A percentile compares a stretch with the other conserved stretches of the same genome.
phyloP scores from a whole-genome alignment of 83 land plant genomes.

The Isoetes engelmannii region DNA sequence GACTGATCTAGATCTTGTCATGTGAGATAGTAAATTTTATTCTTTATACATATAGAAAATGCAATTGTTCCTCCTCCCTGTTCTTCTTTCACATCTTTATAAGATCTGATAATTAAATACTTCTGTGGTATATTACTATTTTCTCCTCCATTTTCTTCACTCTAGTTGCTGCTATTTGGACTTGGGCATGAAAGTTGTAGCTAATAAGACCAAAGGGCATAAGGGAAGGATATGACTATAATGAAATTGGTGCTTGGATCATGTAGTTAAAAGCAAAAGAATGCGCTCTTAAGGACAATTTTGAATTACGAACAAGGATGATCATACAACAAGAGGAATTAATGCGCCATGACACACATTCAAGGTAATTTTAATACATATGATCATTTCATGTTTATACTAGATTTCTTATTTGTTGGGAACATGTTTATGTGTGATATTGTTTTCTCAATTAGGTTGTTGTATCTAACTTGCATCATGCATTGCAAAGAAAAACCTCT shows the following conservation, averaged over 20 bases:
- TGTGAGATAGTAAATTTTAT: no score
- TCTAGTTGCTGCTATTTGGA: neutral
- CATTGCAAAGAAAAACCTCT: no score
- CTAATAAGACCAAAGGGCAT: no score
- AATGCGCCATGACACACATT: conserved; percentile 2
- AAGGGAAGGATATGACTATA: no score
- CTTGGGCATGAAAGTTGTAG: neutral
- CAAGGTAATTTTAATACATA: neutral
- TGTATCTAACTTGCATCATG: no score
- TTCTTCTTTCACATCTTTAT: no score
- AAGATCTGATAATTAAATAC: no score
- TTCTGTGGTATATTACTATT: neutral
- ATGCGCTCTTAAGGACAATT: neutral
- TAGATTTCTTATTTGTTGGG: neutral
- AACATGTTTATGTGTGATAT: neutral
- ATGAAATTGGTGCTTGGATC: neutral
- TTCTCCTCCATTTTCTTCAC: neutral
- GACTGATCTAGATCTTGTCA: no score
- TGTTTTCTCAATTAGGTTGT: neutral
- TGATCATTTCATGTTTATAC: neutral
- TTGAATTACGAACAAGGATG: neutral
- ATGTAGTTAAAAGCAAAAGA: neutral
- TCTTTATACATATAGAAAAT: no score
- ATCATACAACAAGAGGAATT: neutral
- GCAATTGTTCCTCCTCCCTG: no score